Conservation (phyloP, 2,329 filamentous ascomycete species). For the Conoideocrella luteorostrata region DNA sequence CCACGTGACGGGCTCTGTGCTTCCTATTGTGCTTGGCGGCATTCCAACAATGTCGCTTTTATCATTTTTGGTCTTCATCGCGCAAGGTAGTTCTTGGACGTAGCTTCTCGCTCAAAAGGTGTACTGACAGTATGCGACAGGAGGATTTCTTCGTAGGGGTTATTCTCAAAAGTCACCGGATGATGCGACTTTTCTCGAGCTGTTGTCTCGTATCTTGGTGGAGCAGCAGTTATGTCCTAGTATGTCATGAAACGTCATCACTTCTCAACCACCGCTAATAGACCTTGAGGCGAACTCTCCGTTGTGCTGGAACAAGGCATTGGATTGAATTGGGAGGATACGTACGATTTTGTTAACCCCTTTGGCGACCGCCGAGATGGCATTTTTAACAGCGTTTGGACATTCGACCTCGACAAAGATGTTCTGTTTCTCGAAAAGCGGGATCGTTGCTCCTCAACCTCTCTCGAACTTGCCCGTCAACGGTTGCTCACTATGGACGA, state of each 20-base stretch:
- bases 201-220: constrained; percentile 9
- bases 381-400: constrained; percentile 15
- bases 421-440: constrained; percentile 12
- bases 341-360: constrained; percentile 16
- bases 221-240: constrained; percentile 9
- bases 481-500: constrained; percentile 12
- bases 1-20: too few relatives aligned
- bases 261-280: too few relatives aligned
- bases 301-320: constrained; percentile 4
- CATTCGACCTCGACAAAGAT: constrained; percentile 14
- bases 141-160: constrained; percentile 8
- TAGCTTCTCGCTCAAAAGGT: constrained; percentile 1
- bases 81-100: constrained; percentile 8
- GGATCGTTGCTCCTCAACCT: constrained; percentile 3
- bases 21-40: too few relatives aligned
- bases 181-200: constrained; percentile 10
- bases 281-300: neutral
- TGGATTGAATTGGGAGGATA: constrained; percentile 10
- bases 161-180: constrained; percentile 5
- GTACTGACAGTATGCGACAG: constrained; percentile 10
- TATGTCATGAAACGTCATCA: constrained; percentile 10
- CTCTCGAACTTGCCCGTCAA: constrained; percentile 7
- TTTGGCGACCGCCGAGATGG: constrained; percentile 15
- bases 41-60: constrained; percentile 12
- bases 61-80: constrained; percentile 10